Evolutionary conservation across 164 flowering plant species (phyloP).

Genomic region (Nelumbo lutea): DNA sequence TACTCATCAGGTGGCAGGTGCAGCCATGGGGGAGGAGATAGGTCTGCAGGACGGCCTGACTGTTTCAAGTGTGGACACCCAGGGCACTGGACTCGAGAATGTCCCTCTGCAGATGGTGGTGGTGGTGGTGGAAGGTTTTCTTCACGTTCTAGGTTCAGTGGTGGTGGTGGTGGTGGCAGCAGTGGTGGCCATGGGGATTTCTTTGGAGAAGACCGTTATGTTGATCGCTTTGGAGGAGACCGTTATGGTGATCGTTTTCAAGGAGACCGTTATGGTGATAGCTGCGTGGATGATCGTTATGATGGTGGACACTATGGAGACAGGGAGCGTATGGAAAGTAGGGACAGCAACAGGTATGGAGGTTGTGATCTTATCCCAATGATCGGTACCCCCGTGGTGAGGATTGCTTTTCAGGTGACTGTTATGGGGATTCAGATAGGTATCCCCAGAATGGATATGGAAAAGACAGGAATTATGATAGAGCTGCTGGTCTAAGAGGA

Average conservation of each 20-base stretch:
- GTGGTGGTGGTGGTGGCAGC: conserved; percentile 8
- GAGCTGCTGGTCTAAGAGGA: conserved; percentile 57
- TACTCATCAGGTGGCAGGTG: conserved; percentile 62
- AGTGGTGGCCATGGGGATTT: conserved; percentile 63
- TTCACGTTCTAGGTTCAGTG: conserved; percentile 55
- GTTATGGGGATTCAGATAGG: conserved; percentile 42
- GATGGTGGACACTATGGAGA: conserved; percentile 76
- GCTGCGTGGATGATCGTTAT: conserved; percentile 11
- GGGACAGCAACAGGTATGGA: conserved; percentile 50
- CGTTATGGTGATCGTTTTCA: conserved; percentile 3
- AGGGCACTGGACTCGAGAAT: conserved; percentile 96
- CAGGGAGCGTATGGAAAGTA: conserved; percentile 59
- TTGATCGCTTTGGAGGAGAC: conserved; percentile 31
- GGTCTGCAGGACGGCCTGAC: conserved; percentile 53
- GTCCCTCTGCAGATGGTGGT: conserved; percentile 66
- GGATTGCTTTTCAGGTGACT: conserved; percentile 57
- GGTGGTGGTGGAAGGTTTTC: conserved; percentile 42
- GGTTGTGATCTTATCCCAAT: conserved; percentile 47
- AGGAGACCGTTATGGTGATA: conserved; percentile 38
- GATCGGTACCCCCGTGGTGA: conserved; percentile 23
- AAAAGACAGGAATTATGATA: conserved; percentile 62
- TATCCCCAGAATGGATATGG: conserved; percentile 62
- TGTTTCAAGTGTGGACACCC: conserved; percentile 97
- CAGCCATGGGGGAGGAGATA: conserved; percentile 59
- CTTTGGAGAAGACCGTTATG: conserved; percentile 66